These are phyloP conservation scores for Stagonosporopsis vannaccii DNA, from an alignment of 2,329 filamentous ascomycete genomes.

Conservation along the genomic window DNA sequence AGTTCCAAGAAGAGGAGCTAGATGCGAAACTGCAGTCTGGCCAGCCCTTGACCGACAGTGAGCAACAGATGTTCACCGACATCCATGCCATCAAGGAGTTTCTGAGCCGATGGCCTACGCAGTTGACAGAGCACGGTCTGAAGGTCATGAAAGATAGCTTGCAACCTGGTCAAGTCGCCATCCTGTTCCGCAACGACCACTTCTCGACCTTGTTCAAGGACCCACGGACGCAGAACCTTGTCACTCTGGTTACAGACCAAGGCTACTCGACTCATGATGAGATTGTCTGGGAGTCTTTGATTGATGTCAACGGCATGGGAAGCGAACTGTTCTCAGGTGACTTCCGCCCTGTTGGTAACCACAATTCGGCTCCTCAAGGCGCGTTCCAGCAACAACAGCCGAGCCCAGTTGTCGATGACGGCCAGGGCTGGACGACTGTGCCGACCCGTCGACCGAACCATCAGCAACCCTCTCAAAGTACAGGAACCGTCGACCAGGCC, in stretches of 20 bases:
- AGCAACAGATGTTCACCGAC: conserved; percentile 83
- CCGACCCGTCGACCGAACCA: conserved; percentile 47
- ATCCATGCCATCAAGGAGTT: conserved; percentile 86
- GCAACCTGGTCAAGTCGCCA: conserved; percentile 80
- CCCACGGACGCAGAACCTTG: conserved; percentile 75
- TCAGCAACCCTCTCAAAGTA: conserved; percentile 19
- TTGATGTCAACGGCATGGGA: conserved; percentile 83
- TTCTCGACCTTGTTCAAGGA: conserved; percentile 95
- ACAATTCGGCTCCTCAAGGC: conserved; percentile 27
- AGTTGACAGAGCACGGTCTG: conserved; percentile 83
- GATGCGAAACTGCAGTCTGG: conserved; percentile 74
- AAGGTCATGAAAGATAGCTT: conserved; percentile 75
- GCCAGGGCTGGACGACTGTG: conserved; percentile 65
- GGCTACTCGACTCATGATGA: conserved; percentile 89
- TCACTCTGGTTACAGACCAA: conserved; percentile 89
- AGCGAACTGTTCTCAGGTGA: conserved; percentile 90
- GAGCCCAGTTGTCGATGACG: conserved; percentile 43
- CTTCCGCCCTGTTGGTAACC: conserved; percentile 80
- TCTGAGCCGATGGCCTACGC: conserved; percentile 79
- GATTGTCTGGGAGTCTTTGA: conserved; percentile 93
- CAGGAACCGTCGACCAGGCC: conserved; percentile 18
- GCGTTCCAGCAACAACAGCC: conserved; percentile 39
- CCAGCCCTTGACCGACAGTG: conserved; percentile 70
- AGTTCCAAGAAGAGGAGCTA: conserved; percentile 88
- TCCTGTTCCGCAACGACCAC: conserved; percentile 96